A percentile compares a stretch with the other conserved stretches of the same genome.
phyloP scores from a whole-genome alignment of 2,329 filamentous ascomycete genomes.

The Diaporthe amygdali region DNA sequence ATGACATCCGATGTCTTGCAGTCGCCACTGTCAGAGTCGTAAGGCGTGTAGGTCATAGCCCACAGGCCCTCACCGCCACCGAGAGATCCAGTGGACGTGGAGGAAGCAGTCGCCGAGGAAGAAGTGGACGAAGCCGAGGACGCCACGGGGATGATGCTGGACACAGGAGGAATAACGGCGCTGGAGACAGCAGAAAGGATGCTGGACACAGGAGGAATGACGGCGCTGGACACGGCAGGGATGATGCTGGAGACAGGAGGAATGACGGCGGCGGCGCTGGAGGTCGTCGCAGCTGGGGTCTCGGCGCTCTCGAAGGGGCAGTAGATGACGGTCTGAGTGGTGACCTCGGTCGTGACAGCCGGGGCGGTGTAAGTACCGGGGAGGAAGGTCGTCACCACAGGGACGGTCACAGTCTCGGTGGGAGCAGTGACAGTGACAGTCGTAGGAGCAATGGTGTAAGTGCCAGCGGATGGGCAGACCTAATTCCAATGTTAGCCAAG shows the following conservation, averaged over 20 bases:
- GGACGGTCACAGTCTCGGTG: conserved; percentile 65
- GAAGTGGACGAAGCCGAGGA: conserved; percentile 34
- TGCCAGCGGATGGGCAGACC: conserved; percentile 73
- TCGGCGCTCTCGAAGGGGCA: conserved; percentile 68
- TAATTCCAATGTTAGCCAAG: not conserved
- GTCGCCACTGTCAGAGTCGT: conserved; percentile 56
- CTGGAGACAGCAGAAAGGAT: conserved; percentile 34
- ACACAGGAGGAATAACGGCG: conserved; percentile 47
- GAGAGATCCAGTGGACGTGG: conserved; percentile 35
- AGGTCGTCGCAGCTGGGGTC: conserved; percentile 38
- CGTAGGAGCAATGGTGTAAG: conserved; percentile 75
- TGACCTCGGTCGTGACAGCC: conserved; percentile 70
- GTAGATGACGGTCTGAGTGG: conserved; percentile 70
- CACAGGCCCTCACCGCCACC: conserved; percentile 60
- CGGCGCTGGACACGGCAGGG: conserved; percentile 30
- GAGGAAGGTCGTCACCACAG: conserved; percentile 66
- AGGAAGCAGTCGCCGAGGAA: conserved; percentile 28
- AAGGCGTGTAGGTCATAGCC: conserved; percentile 84
- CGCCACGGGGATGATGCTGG: conserved; percentile 50
- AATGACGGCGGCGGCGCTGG: conserved; percentile 34
- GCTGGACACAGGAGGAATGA: conserved; percentile 39
- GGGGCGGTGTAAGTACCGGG: conserved; percentile 78
- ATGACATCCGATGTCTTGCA: conserved; percentile 72
- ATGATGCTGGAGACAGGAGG: conserved; percentile 21
- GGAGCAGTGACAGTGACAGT: conserved; percentile 62